Conservation (phyloP, 768 basidiomycete species). For the Mycena polygramma region DNA sequence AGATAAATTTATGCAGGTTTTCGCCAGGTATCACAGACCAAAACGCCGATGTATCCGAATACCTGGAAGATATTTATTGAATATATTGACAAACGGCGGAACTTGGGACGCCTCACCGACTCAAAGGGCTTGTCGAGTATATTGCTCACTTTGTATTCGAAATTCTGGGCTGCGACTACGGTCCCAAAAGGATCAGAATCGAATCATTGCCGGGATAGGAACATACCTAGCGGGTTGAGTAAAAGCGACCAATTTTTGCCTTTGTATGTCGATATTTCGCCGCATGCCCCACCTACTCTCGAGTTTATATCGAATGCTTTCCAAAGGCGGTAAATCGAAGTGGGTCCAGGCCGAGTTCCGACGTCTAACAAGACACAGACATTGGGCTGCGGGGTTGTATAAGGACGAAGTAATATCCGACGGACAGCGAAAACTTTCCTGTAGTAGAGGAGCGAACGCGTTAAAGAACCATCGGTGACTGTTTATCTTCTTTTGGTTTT, state of each 20-base stretch:
- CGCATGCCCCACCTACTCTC: slow-evolving; percentile 93
- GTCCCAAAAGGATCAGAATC: neutral
- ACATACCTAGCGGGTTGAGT: slow-evolving; percentile 35
- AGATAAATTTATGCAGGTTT: neutral
- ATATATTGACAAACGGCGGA: too few relatives aligned
- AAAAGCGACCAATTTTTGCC: slow-evolving; percentile 57
- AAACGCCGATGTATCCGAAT: slow-evolving; percentile 96
- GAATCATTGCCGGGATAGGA: neutral
- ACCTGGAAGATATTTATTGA: slow-evolving; percentile 41
- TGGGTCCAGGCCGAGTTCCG: slow-evolving; percentile 84
- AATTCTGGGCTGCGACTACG: slow-evolving; percentile 81
- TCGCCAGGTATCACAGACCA: slow-evolving; percentile 61
- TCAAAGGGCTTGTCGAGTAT: slow-evolving; percentile 88
- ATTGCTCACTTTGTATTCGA: slow-evolving; percentile 82
- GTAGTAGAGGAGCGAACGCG: slow-evolving; percentile 83
- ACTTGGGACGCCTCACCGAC: slow-evolving; percentile 47
- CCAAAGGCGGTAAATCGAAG: slow-evolving; percentile 93
- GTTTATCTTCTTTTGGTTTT: slow-evolving; percentile 97
- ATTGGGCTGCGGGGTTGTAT: slow-evolving; percentile 62
- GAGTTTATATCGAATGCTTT: slow-evolving; percentile 95
- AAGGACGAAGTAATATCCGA: neutral
- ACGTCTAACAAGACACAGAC: slow-evolving; percentile 95
- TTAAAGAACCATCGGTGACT: slow-evolving; percentile 97
- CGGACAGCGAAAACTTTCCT: slow-evolving; percentile 42
- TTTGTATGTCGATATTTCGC: slow-evolving; percentile 95